Percentiles rank a stretch among this genome's conserved stretches.
Evolutionary conservation across 495 filamentous ascomycete genomes (phyloP).

Genomic region (Aspergillus homomorphus): DNA sequence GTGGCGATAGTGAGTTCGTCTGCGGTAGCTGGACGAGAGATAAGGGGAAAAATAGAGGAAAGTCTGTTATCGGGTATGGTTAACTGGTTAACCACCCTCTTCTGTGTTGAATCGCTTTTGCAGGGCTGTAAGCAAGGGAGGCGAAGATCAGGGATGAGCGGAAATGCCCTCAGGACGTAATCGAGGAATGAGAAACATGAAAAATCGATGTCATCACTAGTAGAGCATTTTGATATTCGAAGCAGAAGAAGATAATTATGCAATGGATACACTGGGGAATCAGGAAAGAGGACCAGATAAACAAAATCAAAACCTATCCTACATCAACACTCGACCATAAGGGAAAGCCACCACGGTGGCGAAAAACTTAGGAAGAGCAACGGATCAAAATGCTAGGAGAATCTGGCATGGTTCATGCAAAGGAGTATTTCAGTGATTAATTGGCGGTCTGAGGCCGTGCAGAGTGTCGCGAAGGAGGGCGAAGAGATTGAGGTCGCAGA

Average conservation of each 20-base stretch:
- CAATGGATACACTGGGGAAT: background rate
- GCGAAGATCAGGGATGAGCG: no score
- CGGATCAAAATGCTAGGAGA: no score
- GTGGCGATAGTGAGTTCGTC: no score
- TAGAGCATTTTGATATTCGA: background rate
- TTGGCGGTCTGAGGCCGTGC: slow-evolving; percentile 19
- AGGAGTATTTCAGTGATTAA: background rate
- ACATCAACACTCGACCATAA: background rate
- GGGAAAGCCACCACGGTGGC: background rate
- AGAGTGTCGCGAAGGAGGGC: slow-evolving; percentile 6
- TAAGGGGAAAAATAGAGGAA: no score
- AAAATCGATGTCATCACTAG: background rate
- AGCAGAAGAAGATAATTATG: background rate
- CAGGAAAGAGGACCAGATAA: background rate
- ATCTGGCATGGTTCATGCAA: background rate
- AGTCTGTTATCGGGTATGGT: no score
- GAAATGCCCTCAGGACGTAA: no score
- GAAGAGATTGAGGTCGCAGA: slow-evolving; percentile 13
- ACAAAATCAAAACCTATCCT: background rate
- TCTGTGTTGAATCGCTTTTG: no score
- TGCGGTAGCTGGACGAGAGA: no score
- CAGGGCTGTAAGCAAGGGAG: no score
- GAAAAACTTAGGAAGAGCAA: no score
- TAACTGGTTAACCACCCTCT: no score
- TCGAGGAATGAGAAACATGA: background rate